A percentile compares a stretch with the other conserved stretches of the same genome.
Conservation (phyloP, 2,329 filamentous ascomycete species). For the Rosellinia necatrix region DNA sequence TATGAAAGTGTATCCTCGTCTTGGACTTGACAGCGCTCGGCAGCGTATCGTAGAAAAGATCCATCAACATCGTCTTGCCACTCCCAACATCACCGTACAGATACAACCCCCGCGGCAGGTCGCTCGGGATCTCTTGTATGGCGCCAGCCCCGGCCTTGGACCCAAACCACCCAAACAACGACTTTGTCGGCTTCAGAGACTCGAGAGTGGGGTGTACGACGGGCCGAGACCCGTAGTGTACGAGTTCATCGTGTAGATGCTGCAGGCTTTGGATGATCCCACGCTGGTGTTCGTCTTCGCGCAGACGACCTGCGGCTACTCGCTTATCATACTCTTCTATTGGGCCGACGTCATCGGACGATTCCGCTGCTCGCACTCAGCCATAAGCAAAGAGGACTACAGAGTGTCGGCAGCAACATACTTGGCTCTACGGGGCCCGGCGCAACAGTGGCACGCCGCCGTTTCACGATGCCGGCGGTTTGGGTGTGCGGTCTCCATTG, state of each 20-base stretch:
- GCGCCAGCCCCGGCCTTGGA: conserved; percentile 45
- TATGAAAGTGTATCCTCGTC: conserved; percentile 96
- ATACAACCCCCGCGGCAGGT: conserved; percentile 86
- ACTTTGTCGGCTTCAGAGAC: conserved; percentile 63
- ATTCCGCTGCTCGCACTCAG: conserved; percentile 20
- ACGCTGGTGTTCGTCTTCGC: conserved; percentile 90
- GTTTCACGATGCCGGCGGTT: conserved; percentile 16
- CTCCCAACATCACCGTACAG: conserved; percentile 96
- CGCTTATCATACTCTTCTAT: conserved; percentile 86
- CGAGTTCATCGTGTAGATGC: conserved; percentile 82
- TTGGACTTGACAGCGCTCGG: conserved; percentile 79
- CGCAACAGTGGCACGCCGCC: conserved; percentile 30
- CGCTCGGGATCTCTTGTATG: conserved; percentile 64
- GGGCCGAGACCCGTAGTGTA: conserved; percentile 71
- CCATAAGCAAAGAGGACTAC: conserved; percentile 6
- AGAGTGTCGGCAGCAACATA: conserved; percentile 21
- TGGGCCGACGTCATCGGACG: conserved; percentile 62
- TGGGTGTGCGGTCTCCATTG: conserved; percentile 7
- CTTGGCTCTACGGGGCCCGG: conserved; percentile 27
- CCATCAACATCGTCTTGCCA: conserved; percentile 99
- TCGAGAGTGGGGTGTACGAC: conserved; percentile 80
- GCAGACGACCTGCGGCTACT: conserved; percentile 72
- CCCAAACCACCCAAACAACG: conserved; percentile 66
- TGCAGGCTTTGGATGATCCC: conserved; percentile 89
- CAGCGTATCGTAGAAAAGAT: conserved; percentile 93